Percentiles rank a stretch among this genome's conserved stretches.
These are phyloP conservation scores for Sphaerulina vaccinii DNA, from an alignment of 2,329 filamentous ascomycete genomes.

Conservation along the genomic window DNA sequence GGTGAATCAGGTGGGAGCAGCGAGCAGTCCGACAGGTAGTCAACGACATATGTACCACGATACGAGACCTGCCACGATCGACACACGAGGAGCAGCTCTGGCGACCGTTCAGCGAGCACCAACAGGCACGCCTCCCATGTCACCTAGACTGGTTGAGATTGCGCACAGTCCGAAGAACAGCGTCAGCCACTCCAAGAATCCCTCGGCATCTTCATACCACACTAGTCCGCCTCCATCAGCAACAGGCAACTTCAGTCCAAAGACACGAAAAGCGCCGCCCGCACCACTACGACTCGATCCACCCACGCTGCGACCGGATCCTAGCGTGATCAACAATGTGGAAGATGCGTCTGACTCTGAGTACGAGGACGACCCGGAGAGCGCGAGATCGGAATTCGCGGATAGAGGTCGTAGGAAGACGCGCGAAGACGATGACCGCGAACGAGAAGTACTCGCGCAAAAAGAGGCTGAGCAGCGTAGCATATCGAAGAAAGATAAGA, in stretches of 20 bases:
- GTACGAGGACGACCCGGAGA: slow-evolving; percentile 70
- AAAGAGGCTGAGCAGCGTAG: slow-evolving; percentile 66
- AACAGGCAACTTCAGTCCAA: slow-evolving; percentile 25
- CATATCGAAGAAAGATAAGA: slow-evolving; percentile 69
- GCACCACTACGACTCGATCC: slow-evolving; percentile 70
- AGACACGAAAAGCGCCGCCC: slow-evolving; percentile 74
- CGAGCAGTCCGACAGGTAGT: slow-evolving; percentile 18
- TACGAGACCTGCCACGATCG: slow-evolving; percentile 1
- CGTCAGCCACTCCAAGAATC: slow-evolving; percentile 15
- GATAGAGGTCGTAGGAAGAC: slow-evolving; percentile 75
- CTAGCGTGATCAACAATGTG: slow-evolving; percentile 35
- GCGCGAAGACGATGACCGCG: slow-evolving; percentile 79
- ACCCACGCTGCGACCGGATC: slow-evolving; percentile 16
- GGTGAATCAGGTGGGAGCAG: background rate
- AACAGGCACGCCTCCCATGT: slow-evolving; percentile 26
- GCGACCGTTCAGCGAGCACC: slow-evolving; percentile 18
- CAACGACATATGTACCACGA: slow-evolving; percentile 1
- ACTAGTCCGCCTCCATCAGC: slow-evolving; percentile 21
- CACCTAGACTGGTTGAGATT: slow-evolving; percentile 24
- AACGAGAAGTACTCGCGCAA: slow-evolving; percentile 67
- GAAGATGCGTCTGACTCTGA: slow-evolving; percentile 68
- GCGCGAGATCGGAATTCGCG: slow-evolving; percentile 33
- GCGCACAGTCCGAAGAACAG: slow-evolving; percentile 14
- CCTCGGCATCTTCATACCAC: slow-evolving; percentile 19
- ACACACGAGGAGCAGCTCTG: slow-evolving; percentile 11